A percentile compares a stretch with the other conserved stretches of the same genome.
These are phyloP conservation scores for Mycena citricolor DNA, from an alignment of 1,284 basidiomycete species.

Conservation along the genomic window DNA sequence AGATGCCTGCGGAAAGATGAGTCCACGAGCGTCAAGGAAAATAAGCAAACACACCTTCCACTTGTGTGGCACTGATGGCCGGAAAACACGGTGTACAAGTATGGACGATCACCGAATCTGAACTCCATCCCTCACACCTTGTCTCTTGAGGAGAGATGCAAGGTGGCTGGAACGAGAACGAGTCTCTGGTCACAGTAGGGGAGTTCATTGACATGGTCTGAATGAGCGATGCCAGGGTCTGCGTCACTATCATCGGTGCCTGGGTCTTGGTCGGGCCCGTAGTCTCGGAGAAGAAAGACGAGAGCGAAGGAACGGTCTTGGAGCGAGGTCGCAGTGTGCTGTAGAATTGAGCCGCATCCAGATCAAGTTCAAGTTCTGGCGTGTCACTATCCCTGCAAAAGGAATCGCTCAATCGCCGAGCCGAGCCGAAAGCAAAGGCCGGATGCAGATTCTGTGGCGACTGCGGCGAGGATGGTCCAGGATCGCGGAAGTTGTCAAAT, in stretches of 20 bases:
- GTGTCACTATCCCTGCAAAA: constrained; percentile 14
- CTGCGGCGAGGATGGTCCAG: constrained; percentile 24
- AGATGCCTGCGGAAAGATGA: constrained; percentile 47
- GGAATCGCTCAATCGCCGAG: constrained; percentile 19
- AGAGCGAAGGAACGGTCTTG: constrained; percentile 34
- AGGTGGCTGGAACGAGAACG: constrained; percentile 29
- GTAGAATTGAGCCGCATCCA: constrained; percentile 21
- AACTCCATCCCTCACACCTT: constrained; percentile 28
- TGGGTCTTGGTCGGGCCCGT: constrained; percentile 18
- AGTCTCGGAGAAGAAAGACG: constrained; percentile 24
- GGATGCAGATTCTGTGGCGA: constrained; percentile 25
- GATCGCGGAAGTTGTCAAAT: constrained; percentile 22
- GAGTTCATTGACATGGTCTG: constrained; percentile 40
- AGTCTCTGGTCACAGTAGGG: constrained; percentile 29
- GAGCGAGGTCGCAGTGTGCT: constrained; percentile 36
- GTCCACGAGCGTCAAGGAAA: constrained; percentile 10
- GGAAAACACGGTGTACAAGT: constrained; percentile 61
- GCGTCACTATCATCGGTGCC: constrained; percentile 26
- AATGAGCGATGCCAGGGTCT: constrained; percentile 34
- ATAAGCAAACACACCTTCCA: constrained; percentile 54
- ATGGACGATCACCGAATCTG: constrained; percentile 47
- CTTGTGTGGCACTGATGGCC: constrained; percentile 58
- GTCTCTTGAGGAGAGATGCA: constrained; percentile 41
- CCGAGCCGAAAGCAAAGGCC: constrained; percentile 16
- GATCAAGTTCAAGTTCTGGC: constrained; percentile 15